These are phyloP conservation scores for Murraya paniculata DNA, from an alignment of 345 rosid genomes.

Conservation along the genomic window DNA sequence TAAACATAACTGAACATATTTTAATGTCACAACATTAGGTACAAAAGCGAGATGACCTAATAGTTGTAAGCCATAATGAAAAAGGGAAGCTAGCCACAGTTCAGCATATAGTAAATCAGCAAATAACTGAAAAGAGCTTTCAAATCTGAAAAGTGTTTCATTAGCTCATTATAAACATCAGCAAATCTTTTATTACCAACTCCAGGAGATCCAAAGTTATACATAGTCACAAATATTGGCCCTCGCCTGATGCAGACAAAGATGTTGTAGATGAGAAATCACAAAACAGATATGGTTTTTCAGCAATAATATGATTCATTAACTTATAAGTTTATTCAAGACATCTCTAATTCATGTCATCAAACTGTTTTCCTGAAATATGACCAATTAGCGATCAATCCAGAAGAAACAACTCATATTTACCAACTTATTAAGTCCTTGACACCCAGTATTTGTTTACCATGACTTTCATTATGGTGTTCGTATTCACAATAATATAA, in stretches of 20 bases:
- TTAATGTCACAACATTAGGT: background rate
- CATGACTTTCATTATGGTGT: background rate
- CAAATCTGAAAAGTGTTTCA: conserved; percentile 5
- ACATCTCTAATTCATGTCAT: background rate
- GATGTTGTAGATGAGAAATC: background rate
- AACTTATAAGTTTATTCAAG: background rate
- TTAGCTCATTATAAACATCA: conserved; percentile 82
- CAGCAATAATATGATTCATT: background rate
- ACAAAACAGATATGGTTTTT: background rate
- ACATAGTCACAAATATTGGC: conserved; percentile 76
- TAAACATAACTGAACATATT: background rate
- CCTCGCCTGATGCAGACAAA: conserved; percentile 46
- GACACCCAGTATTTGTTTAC: background rate
- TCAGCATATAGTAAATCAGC: background rate
- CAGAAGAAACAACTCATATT: background rate
- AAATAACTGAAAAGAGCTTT: conserved; percentile 4
- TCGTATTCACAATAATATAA: background rate
- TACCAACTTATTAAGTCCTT: background rate
- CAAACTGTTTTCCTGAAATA: background rate
- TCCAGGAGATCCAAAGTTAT: conserved; percentile 96
- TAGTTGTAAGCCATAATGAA: background rate
- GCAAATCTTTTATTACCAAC: conserved; percentile 92
- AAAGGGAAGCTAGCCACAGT: background rate
- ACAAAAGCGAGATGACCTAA: background rate
- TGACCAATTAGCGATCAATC: background rate